Evolutionary conservation across 805 yeast genomes (phyloP).

Genomic region (Kuraishia borneana): DNA sequence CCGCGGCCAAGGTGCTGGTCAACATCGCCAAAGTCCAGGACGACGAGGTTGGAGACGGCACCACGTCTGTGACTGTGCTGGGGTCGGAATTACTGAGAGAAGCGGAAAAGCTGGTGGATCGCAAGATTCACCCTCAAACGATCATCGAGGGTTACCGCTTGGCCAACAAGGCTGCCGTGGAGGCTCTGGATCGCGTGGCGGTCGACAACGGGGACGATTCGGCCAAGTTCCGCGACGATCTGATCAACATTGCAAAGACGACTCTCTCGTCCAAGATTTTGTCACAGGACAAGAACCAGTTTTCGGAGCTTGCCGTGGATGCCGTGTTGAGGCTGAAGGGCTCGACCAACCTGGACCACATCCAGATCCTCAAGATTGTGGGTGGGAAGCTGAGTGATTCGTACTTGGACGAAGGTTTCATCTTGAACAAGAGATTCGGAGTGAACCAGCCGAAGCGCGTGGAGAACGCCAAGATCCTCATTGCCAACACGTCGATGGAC

Average conservation of each 20-base stretch:
- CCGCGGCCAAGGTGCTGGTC: conserved; percentile 93
- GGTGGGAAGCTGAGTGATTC: conserved; percentile 93
- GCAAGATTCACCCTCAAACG: conserved; percentile 94
- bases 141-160: conserved; percentile 92
- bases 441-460: conserved; percentile 85
- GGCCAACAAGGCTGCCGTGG: conserved; percentile 76
- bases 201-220: conserved; percentile 55
- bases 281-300: conserved; percentile 88
- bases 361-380: conserved; percentile 84
- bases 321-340: conserved; percentile 85
- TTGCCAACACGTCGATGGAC: conserved; percentile 93
- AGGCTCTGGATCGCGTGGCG: conserved; percentile 67
- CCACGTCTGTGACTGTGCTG: conserved; percentile 89
- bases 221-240: conserved; percentile 60
- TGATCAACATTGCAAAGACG: conserved; percentile 82
- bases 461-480: conserved; percentile 73
- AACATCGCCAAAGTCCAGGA: conserved; percentile 95
- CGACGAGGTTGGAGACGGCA: conserved; percentile 98
- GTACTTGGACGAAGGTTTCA: conserved; percentile 91
- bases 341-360: conserved; percentile 79
- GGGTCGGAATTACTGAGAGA: conserved; percentile 88
- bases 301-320: conserved; percentile 85
- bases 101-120: conserved; percentile 86
- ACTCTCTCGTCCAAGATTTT: conserved; percentile 88
- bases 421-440: conserved; percentile 85